Evolutionary conservation across 129 eudicot species (phyloP).

Genomic region (Saussurea involucrata): DNA sequence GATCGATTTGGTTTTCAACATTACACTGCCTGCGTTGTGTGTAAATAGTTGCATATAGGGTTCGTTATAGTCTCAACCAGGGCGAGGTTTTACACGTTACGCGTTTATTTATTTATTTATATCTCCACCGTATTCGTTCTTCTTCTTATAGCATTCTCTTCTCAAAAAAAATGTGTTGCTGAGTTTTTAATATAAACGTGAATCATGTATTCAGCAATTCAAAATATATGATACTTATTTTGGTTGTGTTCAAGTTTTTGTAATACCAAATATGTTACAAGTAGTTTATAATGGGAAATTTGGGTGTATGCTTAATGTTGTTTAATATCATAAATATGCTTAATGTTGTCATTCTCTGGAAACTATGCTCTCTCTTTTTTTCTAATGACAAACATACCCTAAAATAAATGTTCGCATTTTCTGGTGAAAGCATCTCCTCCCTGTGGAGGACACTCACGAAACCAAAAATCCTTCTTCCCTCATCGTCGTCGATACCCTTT

Average conservation of each 20-base stretch:
- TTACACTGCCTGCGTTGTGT: constrained; percentile 20
- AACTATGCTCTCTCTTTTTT: neutral
- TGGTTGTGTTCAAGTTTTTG: neutral
- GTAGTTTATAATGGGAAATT: neutral
- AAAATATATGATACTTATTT: neutral
- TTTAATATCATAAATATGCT: neutral
- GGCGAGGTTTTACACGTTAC: constrained; percentile 14
- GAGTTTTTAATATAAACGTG: constrained; percentile 20
- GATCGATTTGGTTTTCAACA: constrained; percentile 6
- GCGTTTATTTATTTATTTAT: constrained; percentile 21
- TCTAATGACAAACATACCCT: neutral
- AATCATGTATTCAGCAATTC: neutral
- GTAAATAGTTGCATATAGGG: constrained; percentile 37
- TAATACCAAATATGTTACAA: neutral
- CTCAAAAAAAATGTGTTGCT: neutral
- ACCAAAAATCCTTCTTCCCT: neutral
- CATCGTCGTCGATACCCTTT: neutral
- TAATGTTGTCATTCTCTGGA: neutral
- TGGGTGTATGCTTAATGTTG: neutral
- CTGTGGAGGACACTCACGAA: no score
- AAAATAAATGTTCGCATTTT: neutral
- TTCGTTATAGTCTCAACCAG: constrained; percentile 3
- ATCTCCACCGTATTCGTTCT: neutral
- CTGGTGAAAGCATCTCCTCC: neutral
- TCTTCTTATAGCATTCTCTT: neutral